A percentile compares a stretch with the other conserved stretches of the same genome.
Conservation (phyloP, 371 early-diverging fungal genomes). For the Mortierella sp. region DNA sequence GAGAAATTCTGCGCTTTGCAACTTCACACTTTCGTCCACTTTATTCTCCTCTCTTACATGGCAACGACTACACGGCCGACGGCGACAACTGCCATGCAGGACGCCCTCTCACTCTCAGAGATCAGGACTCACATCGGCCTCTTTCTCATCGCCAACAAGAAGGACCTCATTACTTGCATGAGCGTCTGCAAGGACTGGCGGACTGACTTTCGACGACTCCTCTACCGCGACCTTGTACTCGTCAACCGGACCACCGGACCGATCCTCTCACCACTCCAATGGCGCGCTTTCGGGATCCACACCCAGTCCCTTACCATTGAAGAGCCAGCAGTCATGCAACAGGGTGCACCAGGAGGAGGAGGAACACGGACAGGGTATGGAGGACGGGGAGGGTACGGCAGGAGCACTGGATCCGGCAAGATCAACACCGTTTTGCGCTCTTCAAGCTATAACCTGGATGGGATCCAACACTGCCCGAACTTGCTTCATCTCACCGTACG, state of each 20-base stretch:
- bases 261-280: conserved; percentile 19
- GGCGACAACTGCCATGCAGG: not conserved
- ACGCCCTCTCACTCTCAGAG: conserved; percentile 36
- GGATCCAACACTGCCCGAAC: conserved; percentile 28
- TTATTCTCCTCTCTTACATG: not conserved
- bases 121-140: conserved; percentile 29
- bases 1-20: not conserved
- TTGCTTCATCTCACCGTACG: conserved; percentile 25
- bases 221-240: conserved; percentile 20
- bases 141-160: conserved; percentile 28
- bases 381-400: no score
- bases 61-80: not conserved
- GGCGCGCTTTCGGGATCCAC: conserved; percentile 33
- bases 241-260: conserved; percentile 16
- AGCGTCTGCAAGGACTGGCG: conserved; percentile 33
- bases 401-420: no score
- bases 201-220: conserved; percentile 30
- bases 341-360: no score
- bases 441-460: conserved; percentile 28
- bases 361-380: no score
- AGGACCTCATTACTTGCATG: conserved; percentile 35
- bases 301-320: conserved; percentile 30
- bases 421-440: conserved; percentile 5
- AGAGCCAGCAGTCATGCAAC: conserved; percentile 24
- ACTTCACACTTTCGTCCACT: not conserved